Base-by-base conservation (phyloP, 352 stramenopile genomes). In the Pythium volutum region DNA sequence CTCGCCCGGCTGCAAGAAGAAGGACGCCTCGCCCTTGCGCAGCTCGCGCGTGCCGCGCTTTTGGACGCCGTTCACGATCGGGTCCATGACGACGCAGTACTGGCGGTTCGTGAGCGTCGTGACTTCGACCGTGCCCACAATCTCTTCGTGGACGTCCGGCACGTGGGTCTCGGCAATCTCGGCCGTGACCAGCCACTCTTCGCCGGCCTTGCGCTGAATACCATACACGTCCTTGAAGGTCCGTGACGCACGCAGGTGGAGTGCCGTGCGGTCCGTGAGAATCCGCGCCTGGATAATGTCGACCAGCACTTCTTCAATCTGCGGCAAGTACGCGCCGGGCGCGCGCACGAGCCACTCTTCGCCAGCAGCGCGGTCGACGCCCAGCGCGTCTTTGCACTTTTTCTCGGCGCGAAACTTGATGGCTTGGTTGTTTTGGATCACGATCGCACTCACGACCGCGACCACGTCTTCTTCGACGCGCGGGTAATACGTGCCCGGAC, bases 321-420 rank as follows among this genome's bases (percentile, higher is more conserved):
- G 81, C 1, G 83, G 83, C 23, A 93, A 57, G 52, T 93, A 93
- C 22, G 80, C 81, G 18, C 83, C 83, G 0, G 81, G 79, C 9
- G 68, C 82, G 29, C 83, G 81, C 50, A 93, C 79, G 26, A 93
- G 79, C 81, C 81, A 93, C 71, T 93, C 83, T 55, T 91, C 83
- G 20, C 83, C 83, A 2, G 83, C 83, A 18, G 88, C 83, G 33
- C 74, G 83, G 39, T 76, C 67, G 14, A 80, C 73, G 29, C 74
- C 80, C 38, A 87, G 73, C 41, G 79, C 69, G 59, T 92, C 83
- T 23, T 69, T 81, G 70, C 80, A 92, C 57, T 89, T 93, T 69
- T 93, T 93, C 62, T 87, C 79, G 14, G 83, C 81, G 4, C 81
- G 79, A 42, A 93, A 88, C 64, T 90, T 89, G 70, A 93, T 71